Conservation (phyloP, 257 asterid species). For the Eustoma russellianum region DNA sequence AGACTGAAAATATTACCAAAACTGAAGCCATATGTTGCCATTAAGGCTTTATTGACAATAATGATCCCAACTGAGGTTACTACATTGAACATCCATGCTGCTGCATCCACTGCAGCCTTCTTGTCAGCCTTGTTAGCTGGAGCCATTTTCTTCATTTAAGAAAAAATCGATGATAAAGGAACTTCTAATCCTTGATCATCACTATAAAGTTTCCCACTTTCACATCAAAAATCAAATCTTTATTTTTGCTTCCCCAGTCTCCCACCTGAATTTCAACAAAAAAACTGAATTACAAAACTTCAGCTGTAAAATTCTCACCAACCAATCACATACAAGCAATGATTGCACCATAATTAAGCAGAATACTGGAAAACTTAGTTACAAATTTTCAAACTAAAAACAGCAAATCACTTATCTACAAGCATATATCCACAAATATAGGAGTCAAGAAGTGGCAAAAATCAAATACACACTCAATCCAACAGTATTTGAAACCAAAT, state of each 20-base stretch:
- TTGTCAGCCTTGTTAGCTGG: conserved; percentile 84
- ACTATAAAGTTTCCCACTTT: conserved; percentile 20
- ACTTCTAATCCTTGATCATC: conserved; percentile 42
- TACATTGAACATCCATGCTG: conserved; percentile 95
- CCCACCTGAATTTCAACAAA: conserved; percentile 4
- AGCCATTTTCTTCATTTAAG: conserved; percentile 43
- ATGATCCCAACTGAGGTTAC: conserved; percentile 96
- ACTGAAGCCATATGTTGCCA: conserved; percentile 95
- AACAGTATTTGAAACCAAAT: too few species aligned
- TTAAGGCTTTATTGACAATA: conserved; percentile 89
- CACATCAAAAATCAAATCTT: conserved; percentile 27
- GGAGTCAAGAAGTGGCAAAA: too few species aligned
- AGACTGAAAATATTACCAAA: conserved; percentile 53
- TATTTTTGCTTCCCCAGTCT: conserved; percentile 6
- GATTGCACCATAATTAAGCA: too few species aligned
- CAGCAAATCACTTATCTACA: too few species aligned
- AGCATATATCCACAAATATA: too few species aligned
- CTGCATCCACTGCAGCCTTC: conserved; percentile 87
- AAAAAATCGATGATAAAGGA: conserved; percentile 22
- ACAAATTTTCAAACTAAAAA: too few species aligned
- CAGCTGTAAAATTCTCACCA: background rate
- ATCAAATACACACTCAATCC: too few species aligned
- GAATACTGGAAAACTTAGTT: too few species aligned
- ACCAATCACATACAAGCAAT: too few species aligned
- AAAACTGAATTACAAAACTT: background rate